Evolutionary conservation across 495 filamentous ascomycete genomes (phyloP).

Genomic region (Antarctomyces pellizariae): DNA sequence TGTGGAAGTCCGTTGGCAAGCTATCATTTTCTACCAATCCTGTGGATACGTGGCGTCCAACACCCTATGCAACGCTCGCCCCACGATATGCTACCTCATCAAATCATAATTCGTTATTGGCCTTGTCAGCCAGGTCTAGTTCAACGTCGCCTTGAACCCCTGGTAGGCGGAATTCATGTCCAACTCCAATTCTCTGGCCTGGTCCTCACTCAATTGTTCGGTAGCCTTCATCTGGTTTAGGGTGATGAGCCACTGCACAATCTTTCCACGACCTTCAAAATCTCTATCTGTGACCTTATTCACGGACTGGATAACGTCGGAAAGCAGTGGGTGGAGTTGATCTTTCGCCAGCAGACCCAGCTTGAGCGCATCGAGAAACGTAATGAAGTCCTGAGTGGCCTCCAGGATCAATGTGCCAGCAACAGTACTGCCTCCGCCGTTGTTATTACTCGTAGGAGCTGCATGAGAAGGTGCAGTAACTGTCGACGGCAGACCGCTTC

Average conservation of each 20-base stretch:
- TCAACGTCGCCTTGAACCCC: slow-evolving; percentile 61
- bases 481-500: slow-evolving; percentile 57
- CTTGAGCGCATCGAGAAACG: slow-evolving; percentile 81
- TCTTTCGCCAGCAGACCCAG: slow-evolving; percentile 83
- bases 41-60: neutral
- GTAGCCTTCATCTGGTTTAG: slow-evolving; percentile 94
- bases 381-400: slow-evolving; percentile 95
- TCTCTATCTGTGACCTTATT: slow-evolving; percentile 88
- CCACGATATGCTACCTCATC: too few relatives aligned
- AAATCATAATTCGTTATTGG: neutral
- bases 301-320: slow-evolving; percentile 84
- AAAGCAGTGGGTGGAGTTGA: slow-evolving; percentile 76
- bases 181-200: slow-evolving; percentile 66
- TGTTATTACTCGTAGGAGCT: slow-evolving; percentile 18
- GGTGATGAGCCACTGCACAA: slow-evolving; percentile 92
- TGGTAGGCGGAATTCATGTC: slow-evolving; percentile 82
- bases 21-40: neutral
- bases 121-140: slow-evolving; percentile 10
- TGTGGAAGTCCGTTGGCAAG: neutral
- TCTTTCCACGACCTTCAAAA: slow-evolving; percentile 86
- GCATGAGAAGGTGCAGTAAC: slow-evolving; percentile 26
- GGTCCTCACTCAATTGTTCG: slow-evolving; percentile 70
- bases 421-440: slow-evolving; percentile 25
- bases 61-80: slow-evolving; percentile 5
- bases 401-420: slow-evolving; percentile 57